Evolutionary conservation across 257 asterid genomes (phyloP).

Genomic region (Coffea eugenioides): DNA sequence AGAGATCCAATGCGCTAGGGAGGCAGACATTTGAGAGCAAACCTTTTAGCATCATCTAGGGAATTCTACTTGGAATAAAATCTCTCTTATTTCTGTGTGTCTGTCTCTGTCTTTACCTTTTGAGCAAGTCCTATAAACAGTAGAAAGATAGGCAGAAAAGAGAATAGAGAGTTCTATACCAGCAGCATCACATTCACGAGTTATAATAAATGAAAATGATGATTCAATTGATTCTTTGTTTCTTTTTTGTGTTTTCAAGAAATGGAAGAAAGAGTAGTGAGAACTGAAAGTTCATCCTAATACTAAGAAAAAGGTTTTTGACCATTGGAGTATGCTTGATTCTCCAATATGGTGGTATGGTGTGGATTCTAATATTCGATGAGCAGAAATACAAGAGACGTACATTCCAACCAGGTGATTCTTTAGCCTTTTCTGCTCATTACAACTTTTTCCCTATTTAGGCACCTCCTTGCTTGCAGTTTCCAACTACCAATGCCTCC

Average conservation of each 20-base stretch:
- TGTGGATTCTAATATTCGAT: not conserved
- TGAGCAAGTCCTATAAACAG: slow-evolving; percentile 43
- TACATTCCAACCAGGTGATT: slow-evolving; percentile 25
- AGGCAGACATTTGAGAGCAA: slow-evolving; percentile 5
- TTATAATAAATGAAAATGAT: not conserved
- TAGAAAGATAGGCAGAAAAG: slow-evolving; percentile 33
- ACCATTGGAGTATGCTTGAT: not conserved
- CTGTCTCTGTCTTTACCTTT: slow-evolving; percentile 30
- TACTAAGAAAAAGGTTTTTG: not conserved
- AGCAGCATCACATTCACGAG: slow-evolving; percentile 2
- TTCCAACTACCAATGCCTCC: slow-evolving; percentile 65
- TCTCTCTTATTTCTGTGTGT: slow-evolving; percentile 2
- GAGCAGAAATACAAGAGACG: not conserved
- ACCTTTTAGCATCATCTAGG: slow-evolving; percentile 21
- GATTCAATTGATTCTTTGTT: not conserved
- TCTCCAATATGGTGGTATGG: not conserved
- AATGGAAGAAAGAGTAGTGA: not conserved
- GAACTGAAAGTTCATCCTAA: too few species aligned
- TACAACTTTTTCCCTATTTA: slow-evolving; percentile 38
- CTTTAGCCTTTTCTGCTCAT: slow-evolving; percentile 38
- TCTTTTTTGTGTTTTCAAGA: too few species aligned
- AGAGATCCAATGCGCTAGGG: slow-evolving; percentile 19
- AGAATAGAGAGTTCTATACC: slow-evolving; percentile 18
- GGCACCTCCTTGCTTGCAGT: slow-evolving; percentile 70
- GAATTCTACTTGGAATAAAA: slow-evolving; percentile 20